Percentiles rank a stretch among this genome's conserved stretches.
phyloP scores from a whole-genome alignment of 1,284 basidiomycete species.

The Moesziomyces parantarcticus region DNA sequence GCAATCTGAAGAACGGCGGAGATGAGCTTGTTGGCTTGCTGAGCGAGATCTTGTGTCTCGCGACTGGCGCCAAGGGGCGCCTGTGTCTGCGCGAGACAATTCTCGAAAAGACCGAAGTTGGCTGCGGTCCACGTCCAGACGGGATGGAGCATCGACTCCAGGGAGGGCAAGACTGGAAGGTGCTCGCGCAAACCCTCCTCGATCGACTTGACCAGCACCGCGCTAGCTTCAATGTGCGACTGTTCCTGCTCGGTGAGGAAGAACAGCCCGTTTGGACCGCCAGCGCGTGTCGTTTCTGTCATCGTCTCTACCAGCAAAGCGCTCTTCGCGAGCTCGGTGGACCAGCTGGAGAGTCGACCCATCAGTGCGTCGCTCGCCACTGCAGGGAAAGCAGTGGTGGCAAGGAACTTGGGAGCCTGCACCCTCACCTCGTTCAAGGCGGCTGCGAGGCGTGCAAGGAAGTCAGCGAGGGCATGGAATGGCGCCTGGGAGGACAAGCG shows the following conservation, averaged over 20 bases:
- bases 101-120: constrained; percentile 7
- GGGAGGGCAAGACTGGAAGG: constrained; percentile 12
- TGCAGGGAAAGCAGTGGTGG: constrained; percentile 27
- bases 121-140: constrained; percentile 20
- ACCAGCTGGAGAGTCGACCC: constrained; percentile 10
- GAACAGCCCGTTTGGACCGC: constrained; percentile 7
- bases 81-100: constrained; percentile 18
- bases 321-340: constrained; percentile 13
- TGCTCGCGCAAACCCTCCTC: constrained; percentile 12
- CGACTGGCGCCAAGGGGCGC: constrained; percentile 10
- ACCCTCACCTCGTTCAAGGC: constrained; percentile 27
- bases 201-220: constrained; percentile 12
- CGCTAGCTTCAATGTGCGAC: constrained; percentile 6
- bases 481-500: constrained; percentile 12
- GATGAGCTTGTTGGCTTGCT: constrained; percentile 42
- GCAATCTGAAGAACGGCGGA: constrained; percentile 62
- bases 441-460: constrained; percentile 30
- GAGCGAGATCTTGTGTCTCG: constrained; percentile 18
- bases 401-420: constrained; percentile 30
- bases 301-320: constrained; percentile 16
- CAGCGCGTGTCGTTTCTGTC: constrained; percentile 2
- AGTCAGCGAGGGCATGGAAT: constrained; percentile 27
- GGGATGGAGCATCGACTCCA: constrained; percentile 38
- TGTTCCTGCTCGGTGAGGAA: constrained; percentile 31
- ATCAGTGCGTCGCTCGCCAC: constrained; percentile 7